These are phyloP conservation scores for Zalaria sp. DNA, from an alignment of 2,329 filamentous ascomycete genomes.

Conservation along the genomic window DNA sequence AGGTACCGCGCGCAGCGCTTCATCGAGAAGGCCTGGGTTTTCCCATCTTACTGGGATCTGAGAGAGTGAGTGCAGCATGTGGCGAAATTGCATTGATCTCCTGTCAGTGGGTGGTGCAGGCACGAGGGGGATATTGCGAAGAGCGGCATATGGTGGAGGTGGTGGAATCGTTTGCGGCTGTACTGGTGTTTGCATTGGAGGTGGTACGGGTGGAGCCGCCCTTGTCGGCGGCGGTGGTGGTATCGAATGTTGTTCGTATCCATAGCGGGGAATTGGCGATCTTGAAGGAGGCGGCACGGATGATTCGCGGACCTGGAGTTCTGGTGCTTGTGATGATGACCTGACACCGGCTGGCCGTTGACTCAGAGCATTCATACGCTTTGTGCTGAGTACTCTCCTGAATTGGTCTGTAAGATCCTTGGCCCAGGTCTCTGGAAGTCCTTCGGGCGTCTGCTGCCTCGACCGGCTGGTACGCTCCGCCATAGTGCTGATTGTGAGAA, in stretches of 20 bases:
- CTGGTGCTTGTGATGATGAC: constrained; percentile 39
- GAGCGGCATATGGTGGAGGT: constrained; percentile 44
- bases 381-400: constrained; percentile 72
- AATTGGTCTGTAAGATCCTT: constrained; percentile 70
- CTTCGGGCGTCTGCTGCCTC: constrained; percentile 2
- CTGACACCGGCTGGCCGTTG: constrained; percentile 45
- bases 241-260: constrained; percentile 3
- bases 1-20: constrained; percentile 75
- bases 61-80: constrained; percentile 71
- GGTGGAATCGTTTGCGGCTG: constrained; percentile 20
- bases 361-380: constrained; percentile 65
- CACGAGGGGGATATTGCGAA: constrained; percentile 51
- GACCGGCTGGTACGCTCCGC: constrained; percentile 3
- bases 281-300: not conserved
- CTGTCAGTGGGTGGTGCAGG: constrained; percentile 55
- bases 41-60: constrained; percentile 88
- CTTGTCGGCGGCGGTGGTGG: constrained; percentile 2
- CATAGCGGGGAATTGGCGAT: constrained; percentile 2
- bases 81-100: constrained; percentile 39
- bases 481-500: not conserved
- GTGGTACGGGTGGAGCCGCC: constrained; percentile 5
- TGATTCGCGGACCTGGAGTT: constrained; percentile 5
- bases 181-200: constrained; percentile 11
- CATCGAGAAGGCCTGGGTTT: constrained; percentile 86
- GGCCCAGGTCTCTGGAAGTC: constrained; percentile 51